Evolutionary conservation across 192 early-diverging fungal genomes (phyloP).

Genomic region (Coemansia sp.): DNA sequence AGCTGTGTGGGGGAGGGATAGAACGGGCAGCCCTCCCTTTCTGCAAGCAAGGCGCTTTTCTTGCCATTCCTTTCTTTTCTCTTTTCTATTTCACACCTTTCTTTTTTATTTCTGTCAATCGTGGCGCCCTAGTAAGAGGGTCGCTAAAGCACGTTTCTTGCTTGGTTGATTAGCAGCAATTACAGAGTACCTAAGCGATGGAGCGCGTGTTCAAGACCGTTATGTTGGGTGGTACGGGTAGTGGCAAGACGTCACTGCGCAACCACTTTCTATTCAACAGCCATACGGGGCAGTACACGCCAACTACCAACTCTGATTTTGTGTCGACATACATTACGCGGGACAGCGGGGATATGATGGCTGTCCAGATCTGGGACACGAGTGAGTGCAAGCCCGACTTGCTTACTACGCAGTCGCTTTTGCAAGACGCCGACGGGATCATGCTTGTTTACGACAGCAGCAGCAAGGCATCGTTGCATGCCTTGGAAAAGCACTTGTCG

Average conservation of each 20-base stretch:
- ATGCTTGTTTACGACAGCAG: constrained; percentile 28
- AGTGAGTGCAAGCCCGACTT: constrained; percentile 14
- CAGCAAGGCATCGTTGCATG: constrained; percentile 1
- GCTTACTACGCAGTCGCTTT: constrained; percentile 28
- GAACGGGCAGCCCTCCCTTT: neutral
- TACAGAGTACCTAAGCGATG: neutral
- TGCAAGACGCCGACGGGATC: constrained; percentile 41
- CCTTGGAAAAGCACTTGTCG: constrained; percentile 12
- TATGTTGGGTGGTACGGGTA: constrained; percentile 31
- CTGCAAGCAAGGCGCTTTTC: neutral
- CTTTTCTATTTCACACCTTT: neutral
- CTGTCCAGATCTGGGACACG: constrained; percentile 53
- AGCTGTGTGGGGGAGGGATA: neutral
- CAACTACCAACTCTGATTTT: constrained; percentile 44
- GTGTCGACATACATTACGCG: constrained; percentile 36
- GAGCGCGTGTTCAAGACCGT: constrained; percentile 44
- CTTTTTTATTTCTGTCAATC: neutral
- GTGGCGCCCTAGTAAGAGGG: neutral
- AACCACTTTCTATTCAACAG: constrained; percentile 37
- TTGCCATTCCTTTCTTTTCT: neutral
- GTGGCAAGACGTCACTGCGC: constrained; percentile 50
- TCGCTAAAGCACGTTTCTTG: neutral
- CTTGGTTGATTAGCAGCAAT: neutral
- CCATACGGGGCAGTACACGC: constrained; percentile 29
- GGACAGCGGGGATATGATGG: constrained; percentile 15